Evolutionary conservation across 306 rosid genomes (phyloP).

Genomic region (Rubus idaeus): DNA sequence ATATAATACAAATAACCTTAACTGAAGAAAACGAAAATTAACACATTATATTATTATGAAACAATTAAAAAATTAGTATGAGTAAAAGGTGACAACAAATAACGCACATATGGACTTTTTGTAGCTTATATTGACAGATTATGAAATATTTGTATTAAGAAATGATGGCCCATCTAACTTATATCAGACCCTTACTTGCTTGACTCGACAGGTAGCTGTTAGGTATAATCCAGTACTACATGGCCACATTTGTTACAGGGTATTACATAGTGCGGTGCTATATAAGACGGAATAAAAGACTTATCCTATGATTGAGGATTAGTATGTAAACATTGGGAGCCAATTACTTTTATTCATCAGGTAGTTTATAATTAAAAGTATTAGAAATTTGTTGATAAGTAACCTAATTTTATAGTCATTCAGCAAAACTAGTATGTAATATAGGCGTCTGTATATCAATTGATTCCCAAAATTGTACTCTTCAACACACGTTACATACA

Average conservation of each 20-base stretch:
- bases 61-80: neutral
- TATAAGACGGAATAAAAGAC: no score
- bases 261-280: no score
- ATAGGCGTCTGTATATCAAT: neutral
- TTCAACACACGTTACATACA: conserved; percentile 3
- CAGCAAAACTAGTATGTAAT: no score
- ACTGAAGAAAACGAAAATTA: neutral
- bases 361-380: neutral
- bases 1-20: neutral
- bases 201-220: neutral
- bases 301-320: neutral
- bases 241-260: no score
- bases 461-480: neutral
- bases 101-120: neutral
- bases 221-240: neutral
- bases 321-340: neutral
- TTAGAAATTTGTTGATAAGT: neutral
- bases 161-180: neutral
- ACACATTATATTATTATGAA: neutral
- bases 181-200: neutral
- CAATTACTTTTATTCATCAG: neutral
- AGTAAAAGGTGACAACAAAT: neutral
- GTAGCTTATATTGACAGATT: neutral
- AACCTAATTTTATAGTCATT: neutral
- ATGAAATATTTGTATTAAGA: neutral